phyloP scores from a whole-genome alignment of 129 eudicot species.

The Tanacetum coccineum region DNA sequence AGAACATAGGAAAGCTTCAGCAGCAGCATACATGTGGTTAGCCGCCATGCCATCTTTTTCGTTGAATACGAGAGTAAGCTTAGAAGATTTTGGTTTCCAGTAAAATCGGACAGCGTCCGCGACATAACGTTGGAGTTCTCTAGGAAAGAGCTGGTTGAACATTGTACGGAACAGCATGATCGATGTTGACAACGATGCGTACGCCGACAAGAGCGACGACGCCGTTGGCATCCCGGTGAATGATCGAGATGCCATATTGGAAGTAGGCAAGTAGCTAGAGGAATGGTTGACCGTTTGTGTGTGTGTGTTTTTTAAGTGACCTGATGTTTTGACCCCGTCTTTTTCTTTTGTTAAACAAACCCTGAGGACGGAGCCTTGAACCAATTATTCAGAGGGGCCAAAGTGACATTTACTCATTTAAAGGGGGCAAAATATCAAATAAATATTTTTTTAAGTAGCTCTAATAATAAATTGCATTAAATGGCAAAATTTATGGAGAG shows the following conservation, averaged over 20 bases:
- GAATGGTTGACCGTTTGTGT: too few species aligned
- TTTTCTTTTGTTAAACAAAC: too few species aligned
- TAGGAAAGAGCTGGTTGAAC: constrained; percentile 58
- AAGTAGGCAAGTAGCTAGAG: too few species aligned
- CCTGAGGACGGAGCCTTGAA: too few species aligned
- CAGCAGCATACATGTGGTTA: constrained; percentile 62
- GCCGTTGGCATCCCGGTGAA: constrained; percentile 41
- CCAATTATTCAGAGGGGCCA: too few species aligned
- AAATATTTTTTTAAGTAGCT: too few species aligned
- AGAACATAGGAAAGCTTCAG: constrained; percentile 59
- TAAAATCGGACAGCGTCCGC: constrained; percentile 27
- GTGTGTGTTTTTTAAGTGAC: too few species aligned
- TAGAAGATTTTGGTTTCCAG: constrained; percentile 33
- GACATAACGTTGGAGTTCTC: constrained; percentile 35
- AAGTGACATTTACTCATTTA: too few species aligned
- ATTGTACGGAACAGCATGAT: constrained; percentile 65
- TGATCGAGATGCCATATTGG: constrained; percentile 24
- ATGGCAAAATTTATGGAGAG: too few species aligned
- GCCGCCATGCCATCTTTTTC: constrained; percentile 45
- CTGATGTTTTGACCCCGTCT: too few species aligned
- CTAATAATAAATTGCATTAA: too few species aligned
- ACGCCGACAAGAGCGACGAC: constrained; percentile 55
- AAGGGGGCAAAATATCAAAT: too few species aligned
- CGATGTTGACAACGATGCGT: constrained; percentile 60
- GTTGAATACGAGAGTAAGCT: constrained; percentile 50